Conservation (phyloP, 164 flowering plant species). For the Vitis rupestris region DNA sequence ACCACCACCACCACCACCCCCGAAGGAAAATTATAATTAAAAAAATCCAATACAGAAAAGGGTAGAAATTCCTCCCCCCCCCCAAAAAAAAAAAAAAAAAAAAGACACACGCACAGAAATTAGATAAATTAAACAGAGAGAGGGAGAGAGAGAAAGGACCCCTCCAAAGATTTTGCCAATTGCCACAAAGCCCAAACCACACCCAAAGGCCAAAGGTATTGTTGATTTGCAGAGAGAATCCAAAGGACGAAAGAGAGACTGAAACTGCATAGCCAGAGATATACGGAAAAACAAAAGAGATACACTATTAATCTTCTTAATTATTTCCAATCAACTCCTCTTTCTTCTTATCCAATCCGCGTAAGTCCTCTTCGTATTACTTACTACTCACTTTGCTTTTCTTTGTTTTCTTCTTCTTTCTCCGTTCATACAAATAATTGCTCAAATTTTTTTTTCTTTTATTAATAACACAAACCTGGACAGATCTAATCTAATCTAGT, state of each 20-base stretch:
- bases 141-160: constrained; percentile 22
- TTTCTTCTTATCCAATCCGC: constrained; percentile 36
- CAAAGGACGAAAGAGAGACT: constrained; percentile 13
- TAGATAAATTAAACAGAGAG: background rate
- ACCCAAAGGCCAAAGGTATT: constrained; percentile 23
- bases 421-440: background rate
- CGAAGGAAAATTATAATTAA: too few relatives aligned
- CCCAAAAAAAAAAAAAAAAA: background rate
- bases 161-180: constrained; percentile 16
- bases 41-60: too few relatives aligned
- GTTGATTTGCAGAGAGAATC: constrained; percentile 42
- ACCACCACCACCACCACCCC: constrained; percentile 1
- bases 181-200: constrained; percentile 13
- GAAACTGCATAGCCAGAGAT: constrained; percentile 8
- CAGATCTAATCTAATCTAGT: constrained; percentile 16
- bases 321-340: constrained; percentile 30
- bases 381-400: background rate
- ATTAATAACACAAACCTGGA: background rate
- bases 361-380: constrained; percentile 36
- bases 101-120: background rate
- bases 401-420: background rate
- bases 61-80: background rate
- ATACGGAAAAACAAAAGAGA: constrained; percentile 14
- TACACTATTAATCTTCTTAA: background rate
- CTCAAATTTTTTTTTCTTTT: constrained; percentile 4